Conservation (phyloP, 225 moss, liverwort and hornwort species). For the Sphagnum contortum region DNA sequence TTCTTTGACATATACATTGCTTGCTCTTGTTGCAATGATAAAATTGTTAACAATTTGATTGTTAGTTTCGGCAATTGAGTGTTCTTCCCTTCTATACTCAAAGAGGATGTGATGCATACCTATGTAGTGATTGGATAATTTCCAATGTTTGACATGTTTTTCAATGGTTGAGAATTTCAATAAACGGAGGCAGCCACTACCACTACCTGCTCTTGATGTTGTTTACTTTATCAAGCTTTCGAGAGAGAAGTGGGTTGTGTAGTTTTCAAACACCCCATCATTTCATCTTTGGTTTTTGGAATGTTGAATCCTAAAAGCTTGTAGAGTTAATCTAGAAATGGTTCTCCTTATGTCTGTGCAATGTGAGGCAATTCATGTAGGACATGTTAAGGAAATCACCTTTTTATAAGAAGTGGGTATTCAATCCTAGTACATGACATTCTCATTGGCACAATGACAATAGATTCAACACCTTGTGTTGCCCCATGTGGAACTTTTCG, state of each 20-base stretch:
- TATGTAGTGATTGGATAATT: neutral
- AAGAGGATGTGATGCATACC: neutral
- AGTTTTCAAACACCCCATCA: too few species aligned
- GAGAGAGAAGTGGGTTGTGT: slow-evolving; percentile 45
- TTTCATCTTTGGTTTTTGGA: too few species aligned
- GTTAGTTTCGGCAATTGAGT: neutral
- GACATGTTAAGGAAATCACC: slow-evolving; percentile 85
- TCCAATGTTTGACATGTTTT: slow-evolving; percentile 1
- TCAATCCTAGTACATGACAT: too few species aligned
- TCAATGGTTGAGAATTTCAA: slow-evolving; percentile 83
- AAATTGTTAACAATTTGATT: neutral
- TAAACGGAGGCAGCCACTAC: slow-evolving; percentile 75
- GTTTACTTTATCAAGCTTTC: slow-evolving; percentile 81
- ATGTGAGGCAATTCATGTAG: slow-evolving; percentile 57
- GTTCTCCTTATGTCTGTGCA: slow-evolving; percentile 12
- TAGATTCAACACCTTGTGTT: too few species aligned
- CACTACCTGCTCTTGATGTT: slow-evolving; percentile 78
- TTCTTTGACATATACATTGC: neutral
- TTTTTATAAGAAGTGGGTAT: slow-evolving; percentile 62
- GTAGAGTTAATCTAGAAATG: too few species aligned
- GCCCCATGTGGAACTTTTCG: too few species aligned
- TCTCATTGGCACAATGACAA: too few species aligned
- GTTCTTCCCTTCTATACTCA: too few species aligned
- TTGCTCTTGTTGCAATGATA: neutral
- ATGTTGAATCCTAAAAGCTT: neutral